These are phyloP conservation scores for Cladophialophora bantiana DNA, from an alignment of 2,329 filamentous ascomycete species.

Conservation along the genomic window DNA sequence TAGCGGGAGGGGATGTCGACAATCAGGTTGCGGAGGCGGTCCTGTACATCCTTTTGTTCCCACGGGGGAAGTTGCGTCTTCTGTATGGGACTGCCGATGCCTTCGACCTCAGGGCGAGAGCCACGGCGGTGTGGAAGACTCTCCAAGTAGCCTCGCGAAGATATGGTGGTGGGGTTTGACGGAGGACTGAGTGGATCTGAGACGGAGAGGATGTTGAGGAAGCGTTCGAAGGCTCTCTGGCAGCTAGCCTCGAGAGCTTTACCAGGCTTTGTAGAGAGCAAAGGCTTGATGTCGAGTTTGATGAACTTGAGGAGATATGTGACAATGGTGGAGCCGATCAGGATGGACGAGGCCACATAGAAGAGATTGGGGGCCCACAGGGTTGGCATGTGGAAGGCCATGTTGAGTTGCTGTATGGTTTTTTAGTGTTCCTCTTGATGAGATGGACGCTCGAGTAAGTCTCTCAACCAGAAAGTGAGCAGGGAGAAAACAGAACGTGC, in stretches of 20 bases:
- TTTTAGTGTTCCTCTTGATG: not conserved
- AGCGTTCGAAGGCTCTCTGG: constrained; percentile 16
- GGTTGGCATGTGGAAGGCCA: constrained; percentile 20
- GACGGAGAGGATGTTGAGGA: constrained; percentile 26
- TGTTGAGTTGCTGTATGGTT: constrained; percentile 3
- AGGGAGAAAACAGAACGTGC: not conserved
- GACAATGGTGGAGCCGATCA: constrained; percentile 25
- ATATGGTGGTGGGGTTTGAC: not conserved
- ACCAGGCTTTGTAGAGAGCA: constrained; percentile 27
- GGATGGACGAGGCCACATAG: constrained; percentile 28
- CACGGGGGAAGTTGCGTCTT: constrained; percentile 24
- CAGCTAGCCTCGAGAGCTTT: constrained; percentile 6
- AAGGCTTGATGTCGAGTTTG: constrained; percentile 25
- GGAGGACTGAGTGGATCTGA: constrained; percentile 29
- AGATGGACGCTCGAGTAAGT: not conserved
- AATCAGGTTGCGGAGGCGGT: constrained; percentile 29
- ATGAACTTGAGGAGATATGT: constrained; percentile 30
- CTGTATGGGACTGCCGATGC: constrained; percentile 25
- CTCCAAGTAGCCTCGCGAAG: constrained; percentile 33
- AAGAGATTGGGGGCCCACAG: constrained; percentile 17
- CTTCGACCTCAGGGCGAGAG: constrained; percentile 26
- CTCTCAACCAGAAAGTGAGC: not conserved
- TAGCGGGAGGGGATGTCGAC: constrained; percentile 19
- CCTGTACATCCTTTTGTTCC: constrained; percentile 26
- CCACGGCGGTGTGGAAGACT: constrained; percentile 27